Conservation (phyloP, 202 grass and related monocot species). For the Cymbopogon flexuosus region DNA sequence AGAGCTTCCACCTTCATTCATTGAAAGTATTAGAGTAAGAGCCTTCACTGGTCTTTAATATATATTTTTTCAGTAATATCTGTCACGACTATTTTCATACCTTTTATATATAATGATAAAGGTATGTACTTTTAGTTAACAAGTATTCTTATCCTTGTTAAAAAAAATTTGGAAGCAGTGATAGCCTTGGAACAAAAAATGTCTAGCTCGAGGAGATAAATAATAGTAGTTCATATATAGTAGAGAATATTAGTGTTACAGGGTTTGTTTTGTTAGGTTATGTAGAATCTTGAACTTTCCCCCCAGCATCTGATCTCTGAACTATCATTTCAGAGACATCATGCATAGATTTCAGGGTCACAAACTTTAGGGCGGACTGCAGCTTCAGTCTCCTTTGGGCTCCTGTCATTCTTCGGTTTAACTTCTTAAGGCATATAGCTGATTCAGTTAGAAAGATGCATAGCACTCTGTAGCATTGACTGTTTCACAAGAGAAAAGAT, state of each 20-base stretch:
- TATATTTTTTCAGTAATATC: conserved; percentile 11
- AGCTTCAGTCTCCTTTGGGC: not conserved
- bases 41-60: conserved; percentile 1
- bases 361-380: not conserved
- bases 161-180: not conserved
- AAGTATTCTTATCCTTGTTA: not conserved
- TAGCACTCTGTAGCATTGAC: not conserved
- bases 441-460: not conserved
- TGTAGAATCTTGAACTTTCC: not conserved
- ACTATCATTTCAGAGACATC: not conserved
- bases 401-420: not conserved
- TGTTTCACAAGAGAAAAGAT: conserved; percentile 3
- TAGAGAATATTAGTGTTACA: not conserved
- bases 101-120: not conserved
- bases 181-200: not conserved
- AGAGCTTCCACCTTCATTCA: conserved; percentile 75
- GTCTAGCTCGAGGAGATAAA: not conserved
- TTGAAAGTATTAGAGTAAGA: conserved; percentile 82
- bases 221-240: not conserved
- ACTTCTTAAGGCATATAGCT: not conserved
- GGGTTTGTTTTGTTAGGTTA: not conserved
- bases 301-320: not conserved
- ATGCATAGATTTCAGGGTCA: not conserved
- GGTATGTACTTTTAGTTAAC: not conserved
- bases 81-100: not conserved